These are phyloP conservation scores for Gossypium rotundifolium DNA, from an alignment of 345 rosid species.

Conservation along the genomic window DNA sequence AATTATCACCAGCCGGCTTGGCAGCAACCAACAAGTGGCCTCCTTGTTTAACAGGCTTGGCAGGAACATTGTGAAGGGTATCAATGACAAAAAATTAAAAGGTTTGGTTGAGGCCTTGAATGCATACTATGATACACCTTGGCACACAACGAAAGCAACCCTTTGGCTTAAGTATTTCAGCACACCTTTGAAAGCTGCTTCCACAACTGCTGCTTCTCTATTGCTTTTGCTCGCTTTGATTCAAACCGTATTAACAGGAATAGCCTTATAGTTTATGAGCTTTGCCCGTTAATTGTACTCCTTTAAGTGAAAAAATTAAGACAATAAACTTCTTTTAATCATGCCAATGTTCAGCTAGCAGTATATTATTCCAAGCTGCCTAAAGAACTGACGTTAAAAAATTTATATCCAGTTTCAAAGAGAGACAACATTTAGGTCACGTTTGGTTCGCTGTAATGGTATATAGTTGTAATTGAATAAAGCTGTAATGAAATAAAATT, in stretches of 20 bases:
- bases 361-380: too few species aligned
- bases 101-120: not conserved
- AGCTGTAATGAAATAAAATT: too few species aligned
- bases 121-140: not conserved
- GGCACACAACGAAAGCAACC: not conserved
- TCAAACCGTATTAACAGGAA: not conserved
- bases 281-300: too few species aligned
- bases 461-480: too few species aligned
- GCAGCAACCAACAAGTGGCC: not conserved
- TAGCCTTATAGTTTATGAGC: not conserved
- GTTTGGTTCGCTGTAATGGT: too few species aligned
- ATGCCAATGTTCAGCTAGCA: too few species aligned
- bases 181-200: not conserved
- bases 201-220: not conserved
- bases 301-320: not conserved
- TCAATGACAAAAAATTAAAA: not conserved
- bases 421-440: too few species aligned
- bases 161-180: not conserved
- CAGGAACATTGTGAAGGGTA: not conserved
- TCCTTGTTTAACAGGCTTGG: not conserved
- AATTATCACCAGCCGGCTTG: not conserved
- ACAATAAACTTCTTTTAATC: too few species aligned
- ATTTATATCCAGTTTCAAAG: too few species aligned
- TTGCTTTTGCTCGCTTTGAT: not conserved
- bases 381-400: too few species aligned